Evolutionary conservation across 108 stramenopile species (phyloP).

Genomic region (Nitzschia palea): DNA sequence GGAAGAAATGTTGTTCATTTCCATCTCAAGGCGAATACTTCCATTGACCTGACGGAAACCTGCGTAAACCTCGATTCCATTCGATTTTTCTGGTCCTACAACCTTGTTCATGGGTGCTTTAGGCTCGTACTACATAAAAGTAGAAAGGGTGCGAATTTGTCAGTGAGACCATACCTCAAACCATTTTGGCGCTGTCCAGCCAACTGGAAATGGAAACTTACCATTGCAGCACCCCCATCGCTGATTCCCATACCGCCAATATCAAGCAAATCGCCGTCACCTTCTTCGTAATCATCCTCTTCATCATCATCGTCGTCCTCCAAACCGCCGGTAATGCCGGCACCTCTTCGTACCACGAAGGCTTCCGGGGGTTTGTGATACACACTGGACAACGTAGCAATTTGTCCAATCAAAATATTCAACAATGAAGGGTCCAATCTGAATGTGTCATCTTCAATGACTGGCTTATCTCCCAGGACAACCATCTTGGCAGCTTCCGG

Average conservation of each 20-base stretch:
- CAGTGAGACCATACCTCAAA: no score
- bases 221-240: conserved; percentile 32
- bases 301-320: conserved; percentile 76
- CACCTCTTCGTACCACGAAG: conserved; percentile 89
- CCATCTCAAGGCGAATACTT: conserved; percentile 80
- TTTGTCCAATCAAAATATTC: conserved; percentile 89
- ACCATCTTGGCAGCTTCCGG: conserved; percentile 99
- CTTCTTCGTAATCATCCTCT: conserved; percentile 74
- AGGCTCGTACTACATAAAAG: conserved; percentile 39
- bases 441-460: conserved; percentile 98
- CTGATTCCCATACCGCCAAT: conserved; percentile 79
- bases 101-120: conserved; percentile 73
- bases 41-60: conserved; percentile 76
- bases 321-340: conserved; percentile 53
- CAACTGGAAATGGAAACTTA: conserved; percentile 6
- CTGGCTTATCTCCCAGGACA: conserved; percentile 97
- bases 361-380: conserved; percentile 99
- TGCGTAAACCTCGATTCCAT: conserved; percentile 82
- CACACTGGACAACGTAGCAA: conserved; percentile 93
- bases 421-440: conserved; percentile 90
- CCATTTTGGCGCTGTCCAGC: not conserved
- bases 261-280: conserved; percentile 75
- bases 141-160: not conserved
- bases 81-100: conserved; percentile 78
- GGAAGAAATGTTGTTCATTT: conserved; percentile 75